Evolutionary conservation across 2,329 filamentous ascomycete genomes (phyloP), one percentile per base, ranked within the genome.

Genomic region (Fusarium hostae): DNA sequence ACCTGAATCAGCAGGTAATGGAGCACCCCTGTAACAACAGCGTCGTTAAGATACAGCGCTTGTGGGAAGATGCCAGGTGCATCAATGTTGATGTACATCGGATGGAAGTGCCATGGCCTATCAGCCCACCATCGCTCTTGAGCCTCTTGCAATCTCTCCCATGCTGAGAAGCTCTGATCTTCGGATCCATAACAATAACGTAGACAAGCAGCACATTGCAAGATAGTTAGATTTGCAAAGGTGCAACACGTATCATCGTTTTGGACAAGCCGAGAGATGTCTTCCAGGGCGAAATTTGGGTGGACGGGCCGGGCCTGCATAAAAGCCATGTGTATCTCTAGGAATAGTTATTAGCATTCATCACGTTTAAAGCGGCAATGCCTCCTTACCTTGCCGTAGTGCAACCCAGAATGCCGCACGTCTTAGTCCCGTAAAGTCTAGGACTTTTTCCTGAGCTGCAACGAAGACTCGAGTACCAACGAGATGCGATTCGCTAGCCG

Each of bases 311-410:
- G 76, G 3, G 70, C 68, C n/a, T 79, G 77, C 28, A 77, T 72
- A 22, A 79, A 77, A 6, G 77, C 75, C 76, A 78, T 78, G 41
- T 78, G 75, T 34, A 79, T 78, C 44, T 79, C 77, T 45, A 78
- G 77, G 11, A 70, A 15, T 7, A 24, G 5, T 24, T 34, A n/a
- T 50, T 20, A 35, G 47, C 16, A 5, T 6, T 13, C 2, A 24
- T 5, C 18, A 35, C 2, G 16, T 9, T 15, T 8, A 51, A 24
- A 51, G 4, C 8, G 5, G 20, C 32, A 6, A 13, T 10, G 6
- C 3, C 1, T 24, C 2, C 47, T 51, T 35, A 24, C 47, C 47
- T 51, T 51, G 47, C 2, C 47, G 69, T 4, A 79, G 62, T 3
- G 76, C 77, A 3, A 78, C 69, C 77, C 75, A 78, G 41, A 78